Evolutionary conservation across 192 early-diverging fungal genomes (phyloP).

Genomic region (Entophlyctis luteolus): DNA sequence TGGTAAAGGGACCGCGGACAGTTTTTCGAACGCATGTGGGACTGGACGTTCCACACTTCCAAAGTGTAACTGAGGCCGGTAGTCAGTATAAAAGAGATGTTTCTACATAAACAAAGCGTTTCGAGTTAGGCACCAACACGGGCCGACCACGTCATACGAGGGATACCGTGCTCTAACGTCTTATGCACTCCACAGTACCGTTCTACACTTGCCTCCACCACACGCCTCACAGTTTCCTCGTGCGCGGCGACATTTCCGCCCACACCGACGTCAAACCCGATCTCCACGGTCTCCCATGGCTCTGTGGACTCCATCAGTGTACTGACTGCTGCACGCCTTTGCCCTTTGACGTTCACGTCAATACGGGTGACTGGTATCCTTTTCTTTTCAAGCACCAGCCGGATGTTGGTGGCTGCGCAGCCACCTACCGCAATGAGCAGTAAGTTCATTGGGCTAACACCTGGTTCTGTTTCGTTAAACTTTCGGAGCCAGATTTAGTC

Average conservation of each 20-base stretch:
- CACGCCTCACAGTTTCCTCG: not conserved
- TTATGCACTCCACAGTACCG: constrained; percentile 11
- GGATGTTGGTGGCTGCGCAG: not conserved
- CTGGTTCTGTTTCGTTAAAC: not conserved
- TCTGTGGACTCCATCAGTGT: not conserved
- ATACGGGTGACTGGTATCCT: not conserved
- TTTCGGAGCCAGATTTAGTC: too few relatives aligned
- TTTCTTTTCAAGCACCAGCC: not conserved
- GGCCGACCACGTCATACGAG: not conserved
- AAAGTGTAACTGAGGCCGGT: too few relatives aligned
- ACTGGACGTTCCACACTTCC: not conserved
- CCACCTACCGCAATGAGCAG: constrained; percentile 3
- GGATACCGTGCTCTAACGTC: not conserved
- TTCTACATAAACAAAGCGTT: too few relatives aligned
- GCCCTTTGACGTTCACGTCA: not conserved
- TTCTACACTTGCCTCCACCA: not conserved
- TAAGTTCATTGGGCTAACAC: not conserved
- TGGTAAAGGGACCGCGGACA: not conserved
- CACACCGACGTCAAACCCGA: not conserved
- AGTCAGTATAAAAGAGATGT: too few relatives aligned
- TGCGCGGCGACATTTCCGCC: not conserved
- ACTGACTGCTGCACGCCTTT: not conserved
- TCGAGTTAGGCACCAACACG: too few relatives aligned
- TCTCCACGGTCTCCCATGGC: constrained; percentile 1
- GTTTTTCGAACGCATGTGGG: not conserved